Evolutionary conservation across 148 eudicot species (phyloP).

Genomic region (Nyssa sinensis): DNA sequence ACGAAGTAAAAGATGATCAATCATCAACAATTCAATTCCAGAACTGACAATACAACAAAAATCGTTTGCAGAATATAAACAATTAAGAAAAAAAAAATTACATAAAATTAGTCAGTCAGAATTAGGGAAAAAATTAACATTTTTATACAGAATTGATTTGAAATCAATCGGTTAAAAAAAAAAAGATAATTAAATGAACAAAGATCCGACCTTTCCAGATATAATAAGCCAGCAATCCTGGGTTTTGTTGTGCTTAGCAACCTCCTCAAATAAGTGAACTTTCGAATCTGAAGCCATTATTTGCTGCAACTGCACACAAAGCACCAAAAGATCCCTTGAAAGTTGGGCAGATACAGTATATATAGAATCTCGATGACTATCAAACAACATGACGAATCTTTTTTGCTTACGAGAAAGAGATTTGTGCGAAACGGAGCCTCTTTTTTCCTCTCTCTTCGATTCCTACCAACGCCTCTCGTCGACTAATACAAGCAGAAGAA

Average conservation of each 20-base stretch:
- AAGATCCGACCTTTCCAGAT: conserved; percentile 42
- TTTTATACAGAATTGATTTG: too few relatives aligned
- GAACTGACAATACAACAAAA: not conserved
- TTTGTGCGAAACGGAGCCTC: not conserved
- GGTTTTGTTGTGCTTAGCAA: conserved; percentile 41
- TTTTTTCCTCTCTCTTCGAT: not conserved
- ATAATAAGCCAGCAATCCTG: conserved; percentile 58
- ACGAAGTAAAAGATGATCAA: not conserved
- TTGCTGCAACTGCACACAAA: conserved; percentile 20
- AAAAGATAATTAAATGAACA: not conserved
- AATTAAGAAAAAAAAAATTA: too few relatives aligned
- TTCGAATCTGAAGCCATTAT: conserved; percentile 46
- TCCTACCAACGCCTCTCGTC: not conserved
- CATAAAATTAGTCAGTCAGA: not conserved
- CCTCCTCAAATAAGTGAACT: conserved; percentile 41
- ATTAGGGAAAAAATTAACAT: not conserved
- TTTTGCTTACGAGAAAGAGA: not conserved
- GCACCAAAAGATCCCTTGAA: not conserved
- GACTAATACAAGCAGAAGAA: not conserved
- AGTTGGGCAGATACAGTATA: not conserved
- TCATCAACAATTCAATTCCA: too few relatives aligned
- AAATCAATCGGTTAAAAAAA: not conserved
- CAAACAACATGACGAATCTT: not conserved
- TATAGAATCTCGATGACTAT: not conserved
- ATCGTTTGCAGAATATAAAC: too few relatives aligned